Conservation (phyloP, 768 basidiomycete genomes). For the Leucosporidium creatinivorum region DNA sequence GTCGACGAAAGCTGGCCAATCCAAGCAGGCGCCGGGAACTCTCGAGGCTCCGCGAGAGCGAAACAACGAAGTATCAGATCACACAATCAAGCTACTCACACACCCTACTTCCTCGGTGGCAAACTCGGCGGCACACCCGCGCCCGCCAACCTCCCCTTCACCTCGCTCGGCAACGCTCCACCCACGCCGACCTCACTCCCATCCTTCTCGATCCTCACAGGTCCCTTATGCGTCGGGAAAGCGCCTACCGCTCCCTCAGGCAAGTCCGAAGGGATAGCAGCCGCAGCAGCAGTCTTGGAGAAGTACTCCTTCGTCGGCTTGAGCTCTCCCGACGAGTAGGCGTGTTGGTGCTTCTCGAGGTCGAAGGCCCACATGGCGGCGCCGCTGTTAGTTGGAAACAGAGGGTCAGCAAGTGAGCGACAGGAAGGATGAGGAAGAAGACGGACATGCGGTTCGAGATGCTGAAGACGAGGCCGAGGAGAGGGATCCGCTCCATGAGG, state of each 20-base stretch:
- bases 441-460: constrained; percentile 45
- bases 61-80: too few species aligned
- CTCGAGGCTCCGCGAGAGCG: too few species aligned
- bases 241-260: constrained; percentile 32
- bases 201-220: constrained; percentile 18
- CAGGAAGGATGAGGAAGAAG: constrained; percentile 16
- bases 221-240: constrained; percentile 30
- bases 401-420: not conserved
- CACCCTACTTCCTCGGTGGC: too few species aligned
- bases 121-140: too few species aligned
- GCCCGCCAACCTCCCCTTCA: too few species aligned
- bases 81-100: too few species aligned
- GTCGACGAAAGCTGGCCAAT: too few species aligned
- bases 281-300: constrained; percentile 29
- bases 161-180: too few species aligned
- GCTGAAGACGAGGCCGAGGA: constrained; percentile 44
- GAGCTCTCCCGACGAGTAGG: constrained; percentile 21
- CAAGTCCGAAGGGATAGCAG: constrained; percentile 14
- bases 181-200: constrained; percentile 7
- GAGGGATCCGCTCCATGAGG: constrained; percentile 43
- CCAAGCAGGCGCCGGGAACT: too few species aligned
- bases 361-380: constrained; percentile 34
- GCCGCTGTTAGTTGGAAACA: not conserved
- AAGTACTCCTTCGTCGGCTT: constrained; percentile 28
- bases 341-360: constrained; percentile 38